phyloP scores from a whole-genome alignment of 129 eudicot species.

The Calendula officinalis region DNA sequence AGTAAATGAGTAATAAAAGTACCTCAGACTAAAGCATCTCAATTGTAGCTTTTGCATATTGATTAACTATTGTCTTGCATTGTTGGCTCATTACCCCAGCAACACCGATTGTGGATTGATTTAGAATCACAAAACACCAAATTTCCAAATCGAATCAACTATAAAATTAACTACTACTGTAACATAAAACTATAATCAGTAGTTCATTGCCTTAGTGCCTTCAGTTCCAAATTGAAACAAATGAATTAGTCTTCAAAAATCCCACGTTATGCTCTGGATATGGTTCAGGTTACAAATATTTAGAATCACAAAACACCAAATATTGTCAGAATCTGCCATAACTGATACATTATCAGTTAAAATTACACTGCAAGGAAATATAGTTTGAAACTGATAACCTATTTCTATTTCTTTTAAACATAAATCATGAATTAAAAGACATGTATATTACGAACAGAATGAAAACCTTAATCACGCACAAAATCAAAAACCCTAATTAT shows the following conservation, averaged over 20 bases:
- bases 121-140: no score
- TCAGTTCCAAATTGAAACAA: slow-evolving; percentile 64
- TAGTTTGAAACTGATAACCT: no score
- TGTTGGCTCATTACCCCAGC: slow-evolving; percentile 91
- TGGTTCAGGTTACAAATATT: slow-evolving; percentile 70
- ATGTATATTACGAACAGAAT: no score
- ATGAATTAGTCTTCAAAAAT: slow-evolving; percentile 53
- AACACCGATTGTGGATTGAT: slow-evolving; percentile 97
- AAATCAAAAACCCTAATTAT: no score
- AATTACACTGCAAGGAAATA: no score
- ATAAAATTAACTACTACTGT: background rate
- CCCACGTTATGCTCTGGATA: slow-evolving; percentile 56
- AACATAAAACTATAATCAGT: background rate
- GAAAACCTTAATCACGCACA: no score
- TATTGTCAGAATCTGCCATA: background rate
- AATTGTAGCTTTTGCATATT: slow-evolving; percentile 69
- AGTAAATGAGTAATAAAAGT: background rate
- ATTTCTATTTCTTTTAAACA: no score
- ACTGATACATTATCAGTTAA: background rate
- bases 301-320: slow-evolving; percentile 33
- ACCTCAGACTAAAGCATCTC: slow-evolving; percentile 82
- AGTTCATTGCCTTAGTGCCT: slow-evolving; percentile 57
- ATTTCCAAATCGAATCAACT: slow-evolving; percentile 8
- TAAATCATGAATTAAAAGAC: no score
- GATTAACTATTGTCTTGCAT: slow-evolving; percentile 79